Percentiles rank a stretch among this genome's conserved stretches.
phyloP scores from a whole-genome alignment of 257 asterid genomes.

The Przewalskia tangutica region DNA sequence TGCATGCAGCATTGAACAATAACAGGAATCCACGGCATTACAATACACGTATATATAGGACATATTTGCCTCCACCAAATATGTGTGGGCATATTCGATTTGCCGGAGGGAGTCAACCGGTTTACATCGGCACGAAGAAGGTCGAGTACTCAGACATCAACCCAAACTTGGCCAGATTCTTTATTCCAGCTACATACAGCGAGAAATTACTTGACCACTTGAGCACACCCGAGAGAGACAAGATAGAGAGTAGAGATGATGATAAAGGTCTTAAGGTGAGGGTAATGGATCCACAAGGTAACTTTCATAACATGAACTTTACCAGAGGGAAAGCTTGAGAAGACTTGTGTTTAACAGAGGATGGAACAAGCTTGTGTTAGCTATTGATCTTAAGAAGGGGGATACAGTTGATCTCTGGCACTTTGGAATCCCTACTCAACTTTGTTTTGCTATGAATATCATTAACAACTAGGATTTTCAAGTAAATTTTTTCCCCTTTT shows the following conservation, averaged over 20 bases:
- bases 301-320: not conserved
- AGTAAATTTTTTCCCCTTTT: not conserved
- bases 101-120: not conserved
- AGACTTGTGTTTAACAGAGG: constrained; percentile 4
- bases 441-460: not conserved
- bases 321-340: not conserved
- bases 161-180: not conserved
- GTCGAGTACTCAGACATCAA: not conserved
- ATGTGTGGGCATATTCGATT: not conserved
- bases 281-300: not conserved
- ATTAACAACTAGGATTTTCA: not conserved
- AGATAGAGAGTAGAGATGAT: not conserved
- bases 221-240: not conserved
- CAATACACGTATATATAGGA: not conserved
- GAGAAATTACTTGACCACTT: not conserved
- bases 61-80: not conserved
- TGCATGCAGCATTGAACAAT: not conserved
- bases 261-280: not conserved
- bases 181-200: not conserved
- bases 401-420: not conserved
- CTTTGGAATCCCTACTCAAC: not conserved
- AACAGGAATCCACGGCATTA: not conserved
- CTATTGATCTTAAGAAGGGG: not conserved
- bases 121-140: not conserved
- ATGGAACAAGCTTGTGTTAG: not conserved